Evolutionary conservation across 371 early-diverging fungal species (phyloP).

Genomic region (Saksenaea vasiformis): DNA sequence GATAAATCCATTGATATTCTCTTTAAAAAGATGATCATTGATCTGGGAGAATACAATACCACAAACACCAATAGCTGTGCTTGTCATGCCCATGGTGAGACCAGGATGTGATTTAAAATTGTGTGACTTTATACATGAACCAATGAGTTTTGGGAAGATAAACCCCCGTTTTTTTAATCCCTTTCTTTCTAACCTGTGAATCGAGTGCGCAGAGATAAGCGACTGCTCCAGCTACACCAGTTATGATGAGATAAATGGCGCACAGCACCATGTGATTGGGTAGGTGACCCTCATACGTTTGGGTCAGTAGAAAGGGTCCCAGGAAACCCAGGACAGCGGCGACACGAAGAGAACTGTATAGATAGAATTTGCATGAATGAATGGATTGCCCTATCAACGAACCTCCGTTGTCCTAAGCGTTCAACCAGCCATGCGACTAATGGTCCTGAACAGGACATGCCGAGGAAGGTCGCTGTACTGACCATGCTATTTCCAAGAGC

Average conservation of each 20-base stretch:
- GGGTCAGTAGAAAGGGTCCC: slow-evolving; percentile 40
- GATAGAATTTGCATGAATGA: background rate
- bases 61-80: slow-evolving; percentile 40
- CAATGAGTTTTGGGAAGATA: background rate
- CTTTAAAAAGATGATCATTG: slow-evolving; percentile 40
- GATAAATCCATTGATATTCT: slow-evolving; percentile 36
- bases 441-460: slow-evolving; percentile 50
- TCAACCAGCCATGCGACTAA: slow-evolving; percentile 45
- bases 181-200: slow-evolving; percentile 36
- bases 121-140: slow-evolving; percentile 21
- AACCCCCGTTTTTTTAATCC: background rate
- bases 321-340: slow-evolving; percentile 34
- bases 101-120: slow-evolving; percentile 47
- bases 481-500: slow-evolving; percentile 46
- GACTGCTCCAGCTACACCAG: slow-evolving; percentile 43
- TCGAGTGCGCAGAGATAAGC: slow-evolving; percentile 48
- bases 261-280: slow-evolving; percentile 32
- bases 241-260: slow-evolving; percentile 31
- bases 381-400: background rate
- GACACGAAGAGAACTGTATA: slow-evolving; percentile 33
- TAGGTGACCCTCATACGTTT: slow-evolving; percentile 39
- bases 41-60: slow-evolving; percentile 51
- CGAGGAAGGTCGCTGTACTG: slow-evolving; percentile 48
- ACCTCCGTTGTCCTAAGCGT: slow-evolving; percentile 30
- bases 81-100: slow-evolving; percentile 44